Evolutionary conservation across 2,329 filamentous ascomycete genomes (phyloP), one percentile per base, ranked within the genome.

Genomic region (Cladosporium phlei): DNA sequence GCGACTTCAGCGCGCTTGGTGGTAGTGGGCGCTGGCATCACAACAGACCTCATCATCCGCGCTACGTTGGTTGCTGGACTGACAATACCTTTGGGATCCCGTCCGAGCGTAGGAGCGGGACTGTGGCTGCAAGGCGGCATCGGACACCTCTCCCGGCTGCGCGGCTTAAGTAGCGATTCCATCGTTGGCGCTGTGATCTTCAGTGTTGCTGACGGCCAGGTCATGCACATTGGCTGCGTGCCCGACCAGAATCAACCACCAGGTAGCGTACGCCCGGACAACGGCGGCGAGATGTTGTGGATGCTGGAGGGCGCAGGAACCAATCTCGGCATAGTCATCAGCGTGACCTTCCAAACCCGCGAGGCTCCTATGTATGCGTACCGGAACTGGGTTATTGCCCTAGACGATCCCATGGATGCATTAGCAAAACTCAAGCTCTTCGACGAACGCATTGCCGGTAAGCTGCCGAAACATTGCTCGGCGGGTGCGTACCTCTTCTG

Each of bases 111-210:
- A 20, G 80, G 81, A 2, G 73, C 77, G 0, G 81, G 81, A 0
- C 54, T 80, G 11, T 83, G 78, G 78, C 66, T 85, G 37, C 79
- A 84, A 66, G 81, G 81, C 32, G 80, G 80, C 43, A 79, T 84
- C 38, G 79, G 80, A 2, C 78, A 82, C 52, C 64, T 81, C n/a
- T 56, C 74, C 27, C 69, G 79, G 48, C 46, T 69, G 7, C 61
- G 79, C 52, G 79, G 80, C 1, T 76, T 85, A 10, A 51, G 78
- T 2, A 82, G 77, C 52, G 80, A 84, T 52, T 59, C 72, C 35
- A 75, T 84, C 35, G 59, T 82, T n/a, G 79, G 80, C 51, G 79
- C 75, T 16, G 70, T 83, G 2, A 9, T 83, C 19, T 72, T 83
- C 59, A 74, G 72, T 52, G 70, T 78, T 44, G 57, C 65, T 0